Percentiles rank a stretch among this genome's conserved stretches.
Evolutionary conservation across 345 rosid species (phyloP).

Genomic region (Dipteronia dyeriana): DNA sequence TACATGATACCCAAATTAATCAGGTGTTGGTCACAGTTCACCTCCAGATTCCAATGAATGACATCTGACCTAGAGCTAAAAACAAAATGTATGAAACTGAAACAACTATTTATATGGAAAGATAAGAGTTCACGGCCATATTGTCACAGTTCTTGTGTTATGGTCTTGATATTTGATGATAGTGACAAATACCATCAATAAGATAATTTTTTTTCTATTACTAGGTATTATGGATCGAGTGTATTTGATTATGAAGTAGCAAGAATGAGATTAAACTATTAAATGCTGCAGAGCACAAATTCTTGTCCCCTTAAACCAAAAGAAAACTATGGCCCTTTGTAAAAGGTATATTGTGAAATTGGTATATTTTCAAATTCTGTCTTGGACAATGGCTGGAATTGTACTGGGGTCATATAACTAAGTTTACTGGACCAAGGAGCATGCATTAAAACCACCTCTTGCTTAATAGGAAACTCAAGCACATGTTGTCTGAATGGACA

Average conservation of each 20-base stretch:
- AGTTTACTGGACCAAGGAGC: not conserved
- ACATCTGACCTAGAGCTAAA: not conserved
- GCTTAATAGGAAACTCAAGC: not conserved
- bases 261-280: not conserved
- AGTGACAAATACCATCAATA: not conserved
- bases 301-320: not conserved
- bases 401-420: not conserved
- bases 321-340: not conserved
- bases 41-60: not conserved
- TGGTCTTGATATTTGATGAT: not conserved
- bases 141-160: slow-evolving; percentile 2
- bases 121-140: not conserved
- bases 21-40: not conserved
- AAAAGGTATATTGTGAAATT: not conserved
- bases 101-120: not conserved
- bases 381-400: not conserved
- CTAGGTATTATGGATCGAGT: not conserved
- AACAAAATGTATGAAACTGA: not conserved
- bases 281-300: not conserved
- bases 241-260: not conserved
- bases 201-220: not conserved
- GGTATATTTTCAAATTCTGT: not conserved
- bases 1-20: not conserved
- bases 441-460: not conserved
- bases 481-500: slow-evolving; percentile 2